Evolutionary conservation across 345 rosid species (phyloP).

Genomic region (Adansonia digitata): DNA sequence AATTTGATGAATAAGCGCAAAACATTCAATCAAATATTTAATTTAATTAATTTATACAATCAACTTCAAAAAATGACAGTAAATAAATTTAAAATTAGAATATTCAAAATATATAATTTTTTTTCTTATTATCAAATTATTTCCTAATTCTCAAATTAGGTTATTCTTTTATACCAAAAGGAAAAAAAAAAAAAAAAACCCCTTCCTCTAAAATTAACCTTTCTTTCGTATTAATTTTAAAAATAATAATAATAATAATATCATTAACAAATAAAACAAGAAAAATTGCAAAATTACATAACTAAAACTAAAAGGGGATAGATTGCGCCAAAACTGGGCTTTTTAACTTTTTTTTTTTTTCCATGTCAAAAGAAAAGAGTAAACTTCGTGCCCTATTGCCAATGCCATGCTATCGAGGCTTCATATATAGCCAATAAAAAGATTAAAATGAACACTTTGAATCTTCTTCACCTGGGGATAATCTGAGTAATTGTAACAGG

Average conservation of each 20-base stretch:
- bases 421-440: not conserved
- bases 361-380: not conserved
- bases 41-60: too few species aligned
- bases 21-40: too few species aligned
- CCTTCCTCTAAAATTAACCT: too few species aligned
- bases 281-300: not conserved
- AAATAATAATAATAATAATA: not conserved
- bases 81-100: too few species aligned
- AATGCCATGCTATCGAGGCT: not conserved
- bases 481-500: constrained; percentile 53
- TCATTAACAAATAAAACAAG: not conserved
- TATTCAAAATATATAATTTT: too few species aligned
- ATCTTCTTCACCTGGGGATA: constrained; percentile 46
- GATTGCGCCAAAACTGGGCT: not conserved
- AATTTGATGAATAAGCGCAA: too few species aligned
- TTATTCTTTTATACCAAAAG: too few species aligned
- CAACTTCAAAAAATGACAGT: too few species aligned
- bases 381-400: not conserved
- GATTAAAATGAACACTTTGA: not conserved
- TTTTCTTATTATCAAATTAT: too few species aligned
- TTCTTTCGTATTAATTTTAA: not conserved
- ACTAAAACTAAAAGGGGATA: not conserved
- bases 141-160: too few species aligned
- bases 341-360: not conserved
- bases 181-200: too few species aligned